phyloP scores from a whole-genome alignment of 768 basidiomycete genomes.

The Cystofilobasidium bisporidii region DNA sequence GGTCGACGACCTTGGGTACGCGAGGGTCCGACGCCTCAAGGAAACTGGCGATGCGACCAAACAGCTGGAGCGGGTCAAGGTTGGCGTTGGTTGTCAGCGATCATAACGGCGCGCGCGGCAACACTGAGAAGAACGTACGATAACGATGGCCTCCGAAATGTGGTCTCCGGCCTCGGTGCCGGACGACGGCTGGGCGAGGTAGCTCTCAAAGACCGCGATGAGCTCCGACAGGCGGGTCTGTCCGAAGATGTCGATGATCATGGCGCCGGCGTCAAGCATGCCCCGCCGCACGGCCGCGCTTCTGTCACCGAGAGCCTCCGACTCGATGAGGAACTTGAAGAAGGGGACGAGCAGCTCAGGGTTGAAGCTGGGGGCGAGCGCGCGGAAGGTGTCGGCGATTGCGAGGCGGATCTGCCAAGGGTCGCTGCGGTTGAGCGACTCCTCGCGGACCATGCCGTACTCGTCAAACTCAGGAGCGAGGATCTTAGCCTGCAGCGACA shows the following conservation, averaged over 20 bases:
- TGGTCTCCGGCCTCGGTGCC: constrained; percentile 68
- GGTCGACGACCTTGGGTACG: constrained; percentile 68
- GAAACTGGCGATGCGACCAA: constrained; percentile 84
- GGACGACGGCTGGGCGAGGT: constrained; percentile 51
- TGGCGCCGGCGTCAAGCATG: constrained; percentile 73
- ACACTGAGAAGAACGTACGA: constrained; percentile 42
- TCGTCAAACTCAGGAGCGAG: constrained; percentile 85
- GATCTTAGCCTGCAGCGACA: constrained; percentile 57
- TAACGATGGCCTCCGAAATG: constrained; percentile 89
- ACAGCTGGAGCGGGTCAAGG: too few relatives aligned
- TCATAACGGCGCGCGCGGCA: too few relatives aligned
- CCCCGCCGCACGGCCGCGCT: constrained; percentile 67
- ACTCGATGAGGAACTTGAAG: constrained; percentile 76
- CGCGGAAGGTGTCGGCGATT: constrained; percentile 56
- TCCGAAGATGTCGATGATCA: constrained; percentile 75
- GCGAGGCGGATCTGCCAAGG: constrained; percentile 80
- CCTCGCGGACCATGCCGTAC: constrained; percentile 88
- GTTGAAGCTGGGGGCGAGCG: constrained; percentile 58
- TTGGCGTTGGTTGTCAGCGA: too few relatives aligned
- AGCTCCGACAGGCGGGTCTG: constrained; percentile 59
- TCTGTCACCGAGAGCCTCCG: constrained; percentile 79
- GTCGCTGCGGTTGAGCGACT: constrained; percentile 65
- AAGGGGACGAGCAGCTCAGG: constrained; percentile 55
- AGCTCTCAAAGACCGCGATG: constrained; percentile 70
- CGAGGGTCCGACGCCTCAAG: constrained; percentile 65